A percentile compares a stretch with the other conserved stretches of the same genome.
phyloP scores from a whole-genome alignment of 768 basidiomycete species.

The Amanita molliuscula region DNA sequence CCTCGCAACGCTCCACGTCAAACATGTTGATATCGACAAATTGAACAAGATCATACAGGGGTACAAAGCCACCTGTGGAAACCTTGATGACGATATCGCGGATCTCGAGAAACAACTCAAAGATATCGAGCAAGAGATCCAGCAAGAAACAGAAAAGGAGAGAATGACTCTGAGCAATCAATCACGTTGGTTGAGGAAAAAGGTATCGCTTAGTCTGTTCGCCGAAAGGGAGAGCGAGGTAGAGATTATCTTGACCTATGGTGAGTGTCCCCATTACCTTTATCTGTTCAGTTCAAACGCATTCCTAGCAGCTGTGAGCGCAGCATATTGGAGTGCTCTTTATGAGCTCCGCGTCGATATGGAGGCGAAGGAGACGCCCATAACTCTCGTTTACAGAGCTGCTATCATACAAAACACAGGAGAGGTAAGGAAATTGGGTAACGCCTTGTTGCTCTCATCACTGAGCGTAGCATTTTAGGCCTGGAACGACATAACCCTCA shows the following conservation, averaged over 20 bases:
- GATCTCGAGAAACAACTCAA: conserved; percentile 20
- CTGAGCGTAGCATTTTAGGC: conserved; percentile 12
- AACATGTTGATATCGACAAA: conserved; percentile 12
- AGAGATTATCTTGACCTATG: conserved; percentile 28
- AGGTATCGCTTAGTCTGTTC: conserved; percentile 24
- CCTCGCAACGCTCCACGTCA: conserved; percentile 21
- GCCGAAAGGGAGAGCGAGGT: conserved; percentile 25
- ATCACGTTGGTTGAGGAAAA: conserved; percentile 15
- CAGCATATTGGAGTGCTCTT: conserved; percentile 21
- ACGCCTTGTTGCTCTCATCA: neutral
- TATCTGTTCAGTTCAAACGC: neutral
- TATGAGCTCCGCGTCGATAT: conserved; percentile 32
- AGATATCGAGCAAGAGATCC: conserved; percentile 14
- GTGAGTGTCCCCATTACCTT: conserved; percentile 13
- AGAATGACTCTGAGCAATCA: conserved; percentile 4
- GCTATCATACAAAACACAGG: conserved; percentile 27
- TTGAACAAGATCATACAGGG: conserved; percentile 19
- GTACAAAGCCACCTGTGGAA: conserved; percentile 22
- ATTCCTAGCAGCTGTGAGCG: conserved; percentile 14
- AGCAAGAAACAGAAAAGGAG: conserved; percentile 15
- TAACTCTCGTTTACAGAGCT: conserved; percentile 29
- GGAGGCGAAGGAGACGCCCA: conserved; percentile 19
- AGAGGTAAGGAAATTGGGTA: conserved; percentile 17
- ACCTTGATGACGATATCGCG: conserved; percentile 21
- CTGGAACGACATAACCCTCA: conserved; percentile 28